Percentiles rank a stretch among this genome's conserved stretches.
Conservation (phyloP, 1,139 yeast species). For the Magnusiomyces tetraspermus region DNA sequence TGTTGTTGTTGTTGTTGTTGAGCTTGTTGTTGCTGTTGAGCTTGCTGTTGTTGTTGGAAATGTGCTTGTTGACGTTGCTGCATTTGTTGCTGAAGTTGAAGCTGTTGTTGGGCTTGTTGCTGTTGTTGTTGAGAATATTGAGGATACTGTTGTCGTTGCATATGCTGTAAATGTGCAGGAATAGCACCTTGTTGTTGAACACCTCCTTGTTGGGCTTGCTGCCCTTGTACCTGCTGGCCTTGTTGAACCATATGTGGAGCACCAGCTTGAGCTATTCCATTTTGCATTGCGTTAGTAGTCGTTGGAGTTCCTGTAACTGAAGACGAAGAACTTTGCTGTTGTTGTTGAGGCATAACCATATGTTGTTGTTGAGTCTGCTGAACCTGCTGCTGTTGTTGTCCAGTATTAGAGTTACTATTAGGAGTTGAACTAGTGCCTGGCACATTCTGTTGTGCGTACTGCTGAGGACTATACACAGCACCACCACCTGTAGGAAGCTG, state of each 20-base stretch:
- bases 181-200: not conserved
- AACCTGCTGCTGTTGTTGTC: too few relatives aligned
- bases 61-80: too few relatives aligned
- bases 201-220: not conserved
- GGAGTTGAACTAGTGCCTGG: constrained; percentile 3
- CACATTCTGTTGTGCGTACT: constrained; percentile 4
- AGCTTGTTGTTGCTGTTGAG: constrained; percentile 2
- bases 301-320: not conserved
- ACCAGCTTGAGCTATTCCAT: constrained; percentile 3
- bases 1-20: constrained; percentile 15
- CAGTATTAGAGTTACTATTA: too few relatives aligned
- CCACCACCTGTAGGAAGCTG: constrained; percentile 8
- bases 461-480: constrained; percentile 6
- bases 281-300: not conserved
- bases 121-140: constrained; percentile 6
- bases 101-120: constrained; percentile 4
- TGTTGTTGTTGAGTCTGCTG: not conserved
- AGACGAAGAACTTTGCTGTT: constrained; percentile 3
- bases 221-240: not conserved
- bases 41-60: not conserved
- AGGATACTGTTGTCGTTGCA: constrained; percentile 11
- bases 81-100: not conserved
- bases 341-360: too few relatives aligned
- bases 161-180: constrained; percentile 11
- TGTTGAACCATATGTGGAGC: too few relatives aligned